Evolutionary conservation across 805 yeast genomes (phyloP), one percentile per base, ranked within the genome.

Genomic region (Sporopachydermia lactativora): DNA sequence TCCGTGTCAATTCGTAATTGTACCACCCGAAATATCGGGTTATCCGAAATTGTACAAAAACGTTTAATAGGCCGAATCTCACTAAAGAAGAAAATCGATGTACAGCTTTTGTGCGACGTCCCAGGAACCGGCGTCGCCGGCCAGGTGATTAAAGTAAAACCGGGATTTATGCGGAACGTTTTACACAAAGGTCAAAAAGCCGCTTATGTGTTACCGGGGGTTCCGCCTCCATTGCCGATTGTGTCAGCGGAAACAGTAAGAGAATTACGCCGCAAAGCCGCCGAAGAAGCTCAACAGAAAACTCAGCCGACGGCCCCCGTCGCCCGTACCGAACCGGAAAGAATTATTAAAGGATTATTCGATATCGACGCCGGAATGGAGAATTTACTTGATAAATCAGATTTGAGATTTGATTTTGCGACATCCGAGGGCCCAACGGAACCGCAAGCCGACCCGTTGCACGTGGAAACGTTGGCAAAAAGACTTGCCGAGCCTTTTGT

Each of bases 81-180:
- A 28, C 15, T 17, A 19, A 14, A 31, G 13, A 17, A 14, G 15
- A 41, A 18, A 17, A 48, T 47, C 47, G 46, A 44, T 18, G 18
- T 35, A n/a, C 38, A 39, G n/a, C 31, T 24, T 8, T n/a, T 24
- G n/a, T 8, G n/a, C 8, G 31, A 24, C 13, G 31, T 24, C n/a
- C 31, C 31, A 8, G n/a, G n/a, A 8, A 24, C n/a, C n/a, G 31
- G 31, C n/a, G 31, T 24, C 13, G n/a, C 8, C 8, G 31, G 31
- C n/a, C 31, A 24, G n/a, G 31, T 24, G n/a, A 24, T 24, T 8
- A 24, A 24, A 24, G 31, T 24, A n/a, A 24, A 24, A 8, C 31
- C 31, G n/a, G 31, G 31, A 24, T 24, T 24, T n/a, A 24, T 24
- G 31, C 8, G 31, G n/a, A 24, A 24, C 31, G 8, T 24, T 24